Conservation (phyloP, 169 alveolate genomes). For the Cryptosporidium meleagridis region DNA sequence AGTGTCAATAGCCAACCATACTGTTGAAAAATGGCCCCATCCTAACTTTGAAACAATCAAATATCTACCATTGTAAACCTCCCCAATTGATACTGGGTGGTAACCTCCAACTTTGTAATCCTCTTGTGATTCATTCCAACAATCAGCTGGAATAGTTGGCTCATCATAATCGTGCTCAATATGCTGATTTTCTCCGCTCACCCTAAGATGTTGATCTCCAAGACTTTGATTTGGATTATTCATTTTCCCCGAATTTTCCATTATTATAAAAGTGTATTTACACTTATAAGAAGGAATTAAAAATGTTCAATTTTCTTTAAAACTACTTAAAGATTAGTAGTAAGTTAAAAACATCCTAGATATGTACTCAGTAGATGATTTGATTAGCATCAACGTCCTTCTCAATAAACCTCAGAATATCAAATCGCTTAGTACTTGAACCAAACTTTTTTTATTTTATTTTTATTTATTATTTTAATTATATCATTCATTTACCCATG, state of each 20-base stretch:
- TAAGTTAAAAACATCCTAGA: background rate
- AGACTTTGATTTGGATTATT: background rate
- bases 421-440: background rate
- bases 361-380: background rate
- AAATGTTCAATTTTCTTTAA: background rate
- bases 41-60: constrained; percentile 97
- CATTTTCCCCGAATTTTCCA: constrained; percentile 21
- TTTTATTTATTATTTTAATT: background rate
- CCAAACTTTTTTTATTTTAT: background rate
- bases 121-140: constrained; percentile 69
- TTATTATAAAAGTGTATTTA: background rate
- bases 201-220: background rate
- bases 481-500: background rate
- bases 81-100: constrained; percentile 96
- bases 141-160: constrained; percentile 61
- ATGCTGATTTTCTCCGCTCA: background rate
- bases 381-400: background rate
- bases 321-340: background rate
- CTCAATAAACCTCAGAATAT: background rate
- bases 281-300: background rate
- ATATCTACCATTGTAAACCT: constrained; percentile 92
- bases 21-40: constrained; percentile 99
- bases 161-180: constrained; percentile 37
- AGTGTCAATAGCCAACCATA: constrained; percentile 97
- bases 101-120: constrained; percentile 88